phyloP scores from a whole-genome alignment of 176 grass and related monocot genomes.

The Oryza australiensis region DNA sequence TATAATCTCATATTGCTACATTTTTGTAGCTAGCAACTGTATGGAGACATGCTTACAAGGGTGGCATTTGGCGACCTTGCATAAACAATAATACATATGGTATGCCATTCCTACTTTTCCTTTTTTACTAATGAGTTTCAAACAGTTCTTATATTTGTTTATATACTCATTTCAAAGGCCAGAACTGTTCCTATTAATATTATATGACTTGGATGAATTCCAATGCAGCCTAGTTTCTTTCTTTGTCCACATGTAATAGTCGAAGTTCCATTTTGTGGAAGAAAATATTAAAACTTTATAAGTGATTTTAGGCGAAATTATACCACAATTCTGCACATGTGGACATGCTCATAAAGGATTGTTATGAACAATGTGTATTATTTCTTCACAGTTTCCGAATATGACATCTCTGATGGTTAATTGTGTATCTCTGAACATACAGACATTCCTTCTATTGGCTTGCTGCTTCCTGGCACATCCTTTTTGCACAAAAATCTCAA shows the following conservation, averaged over 20 bases:
- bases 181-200: neutral
- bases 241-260: neutral
- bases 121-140: conserved; percentile 6
- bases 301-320: neutral
- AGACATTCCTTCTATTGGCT: neutral
- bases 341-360: neutral
- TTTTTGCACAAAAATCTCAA: neutral
- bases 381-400: neutral
- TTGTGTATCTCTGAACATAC: neutral
- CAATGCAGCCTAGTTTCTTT: neutral
- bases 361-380: neutral
- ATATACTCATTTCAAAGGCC: conserved; percentile 9
- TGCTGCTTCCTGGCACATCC: neutral
- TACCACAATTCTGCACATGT: neutral
- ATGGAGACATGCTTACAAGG: conserved; percentile 89
- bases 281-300: neutral
- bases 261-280: neutral
- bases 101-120: conserved; percentile 42
- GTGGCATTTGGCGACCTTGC: conserved; percentile 80
- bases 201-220: conserved; percentile 4
- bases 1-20: conserved; percentile 31
- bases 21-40: conserved; percentile 89
- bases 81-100: conserved; percentile 67
- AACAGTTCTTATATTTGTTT: neutral
- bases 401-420: neutral